Evolutionary conservation across 1,284 basidiomycete species (phyloP), one percentile per base, ranked within the genome.

Genomic region (Leccinum subrobustum): DNA sequence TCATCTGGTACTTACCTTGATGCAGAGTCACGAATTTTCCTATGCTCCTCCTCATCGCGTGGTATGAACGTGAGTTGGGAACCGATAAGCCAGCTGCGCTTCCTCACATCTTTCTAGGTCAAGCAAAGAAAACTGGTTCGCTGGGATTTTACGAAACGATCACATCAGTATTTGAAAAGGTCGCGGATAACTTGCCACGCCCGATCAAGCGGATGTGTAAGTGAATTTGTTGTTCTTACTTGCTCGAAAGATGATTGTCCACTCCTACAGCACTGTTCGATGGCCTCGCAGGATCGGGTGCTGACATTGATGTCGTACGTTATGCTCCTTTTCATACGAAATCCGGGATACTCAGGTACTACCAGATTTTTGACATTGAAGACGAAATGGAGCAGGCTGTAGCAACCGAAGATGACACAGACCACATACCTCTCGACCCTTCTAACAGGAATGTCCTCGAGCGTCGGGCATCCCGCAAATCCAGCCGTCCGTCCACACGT

Each of bases 1-100:
- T 35, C 25, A 56, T 51, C 12, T 12, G 14, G 12, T 20, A 56
- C 58, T 58, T 59, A 66, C 31, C 55, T 57, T 42, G n/a, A 23
- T 53, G 67, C 65, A 90, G 94, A 68, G 68, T 86, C 12, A 93
- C 94, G 4, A 94, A 88, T 67, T 90, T 96, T 66, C 95, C 94
- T 0, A 83, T 96, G n/a, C 77, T 97, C 44, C 76, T 97, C 20
- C 63, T 80, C 11, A 94, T 97, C 54, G 88, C 93, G 0, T 77
- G 90, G 55, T 95, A 94, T 70, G 94, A 96, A 74, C 82, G 95
- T 73, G 53, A 63, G 71, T 64, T 2, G n/a, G 48, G 48, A 14
- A 16, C 7, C 11, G 6, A 57, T 4, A 20, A 31, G 20, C 12
- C 11, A n/a, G 8, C 23, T 14, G 12, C 7, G 3, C 23, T 35